Base-by-base conservation (phyloP, 176 grass and related monocot species). In the Melocanna baccifera region DNA sequence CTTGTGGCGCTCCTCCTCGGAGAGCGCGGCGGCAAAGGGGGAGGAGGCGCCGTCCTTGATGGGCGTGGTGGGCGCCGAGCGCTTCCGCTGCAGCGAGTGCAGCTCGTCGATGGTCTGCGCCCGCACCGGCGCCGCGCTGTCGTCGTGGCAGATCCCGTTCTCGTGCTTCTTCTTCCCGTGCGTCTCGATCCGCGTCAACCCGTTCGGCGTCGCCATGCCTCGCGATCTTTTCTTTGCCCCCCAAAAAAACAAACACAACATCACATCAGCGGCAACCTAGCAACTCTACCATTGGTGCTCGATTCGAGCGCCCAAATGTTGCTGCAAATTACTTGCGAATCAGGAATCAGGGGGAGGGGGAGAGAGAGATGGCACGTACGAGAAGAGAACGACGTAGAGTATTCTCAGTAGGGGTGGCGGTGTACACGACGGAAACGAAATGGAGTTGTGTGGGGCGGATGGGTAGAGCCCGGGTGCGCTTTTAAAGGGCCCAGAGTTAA, bases 21-120 rank as follows among this genome's bases (percentile, higher is more conserved):
- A 87, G 89, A 94, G 57, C 57, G 71, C 73, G 58, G 75, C 80
- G 70, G 86, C 92, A 81, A 87, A 87, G 69, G 89, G 3, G 14
- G 80, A 69, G 79, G 85, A 29, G 67, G 69, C 74, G 57, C 71
- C 77, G 29, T 84, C 86, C 80, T 89, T 91, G 89, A 91, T 94
- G 58, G 92, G 92, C 75, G 92, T 94, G 89, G 86, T 94, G 56
- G 92, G 92, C 80, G 89, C 89, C 55, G 92, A 94, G 25, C 89
- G 80, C 86, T 91, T 94, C 66, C 87, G 77, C 92, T 94, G 93
- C 88, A 94, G 81, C 37, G 95, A 94, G 95, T 97, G 95, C 69
- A 99, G 88, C 90, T 99, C 93, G 87, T 96, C 91, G 81, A 99
- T 96, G 55, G 91, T 99, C 91, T 99, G 89, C 48, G 96, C 96